Evolutionary conservation across 2,329 filamentous ascomycete genomes (phyloP), one percentile per base, ranked within the genome.

Genomic region (Claviceps pazoutovae): DNA sequence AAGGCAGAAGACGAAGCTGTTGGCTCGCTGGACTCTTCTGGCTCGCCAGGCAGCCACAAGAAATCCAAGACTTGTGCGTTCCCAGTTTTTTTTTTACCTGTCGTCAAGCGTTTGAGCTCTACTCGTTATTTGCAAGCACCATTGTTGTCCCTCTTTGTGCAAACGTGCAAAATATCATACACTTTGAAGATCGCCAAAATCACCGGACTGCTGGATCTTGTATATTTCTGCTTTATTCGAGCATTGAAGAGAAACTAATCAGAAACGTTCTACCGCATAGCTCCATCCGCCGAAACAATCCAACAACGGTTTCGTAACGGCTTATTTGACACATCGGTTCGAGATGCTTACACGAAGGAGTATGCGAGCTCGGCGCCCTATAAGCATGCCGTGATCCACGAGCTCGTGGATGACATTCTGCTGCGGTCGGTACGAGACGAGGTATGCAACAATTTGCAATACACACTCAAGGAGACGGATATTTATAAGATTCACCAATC

Each of bases 401-500:
- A 79, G 51, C 74, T 98, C 44, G 84, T 97, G 65, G 75, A 93
- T 68, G 84, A 91, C 60, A 68, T 74, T 47, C 82, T 98, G 17
- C 80, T 98, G 46, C 90, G 90, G 62, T 76, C 80, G 51, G 93
- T 98, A 54, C 89, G 93, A 64, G 72, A 78, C 62, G 93, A 98
- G 71, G 91, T 97, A 67, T 84, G 84, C 67, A 77, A 85, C 59
- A 90, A 95, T 64, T 86, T 98, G 59, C 83, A 87, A 59, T 98
- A 98, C 72, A 96, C 93, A 13, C 90, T 90, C 60, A 98, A 98
- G 69, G 93, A 98, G 70, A 98, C 93, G 47, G 93, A 98, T 67
- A 98, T 98, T 61, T 98, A 98, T 79, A 95, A 94, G 71, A 97
- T 98, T 64, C 90, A 96, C 76, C 93, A 98, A 73, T 97, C 91